phyloP scores from a whole-genome alignment of 306 rosid genomes.

The Prunus mume region DNA sequence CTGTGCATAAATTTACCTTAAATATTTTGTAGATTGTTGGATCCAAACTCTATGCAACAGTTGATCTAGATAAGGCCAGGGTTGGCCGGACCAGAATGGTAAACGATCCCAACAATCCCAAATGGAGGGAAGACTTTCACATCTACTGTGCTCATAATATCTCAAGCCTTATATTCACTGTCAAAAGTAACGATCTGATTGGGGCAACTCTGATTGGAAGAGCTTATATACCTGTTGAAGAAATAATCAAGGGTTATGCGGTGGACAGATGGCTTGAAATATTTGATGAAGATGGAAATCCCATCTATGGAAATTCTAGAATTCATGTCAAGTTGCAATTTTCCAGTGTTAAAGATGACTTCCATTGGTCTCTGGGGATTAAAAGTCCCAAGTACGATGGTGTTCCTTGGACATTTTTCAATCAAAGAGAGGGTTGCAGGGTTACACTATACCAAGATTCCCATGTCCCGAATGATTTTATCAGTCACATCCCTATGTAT shows the following conservation, averaged over 20 bases:
- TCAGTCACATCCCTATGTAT: constrained; percentile 20
- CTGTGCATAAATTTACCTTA: constrained; percentile 1
- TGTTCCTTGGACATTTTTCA: constrained; percentile 63
- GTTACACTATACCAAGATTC: constrained; percentile 86
- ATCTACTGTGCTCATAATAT: constrained; percentile 69
- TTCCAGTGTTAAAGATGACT: constrained; percentile 19
- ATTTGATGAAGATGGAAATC: constrained; percentile 54
- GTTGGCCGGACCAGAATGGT: constrained; percentile 53
- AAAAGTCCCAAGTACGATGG: constrained; percentile 36
- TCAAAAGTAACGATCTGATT: constrained; percentile 59
- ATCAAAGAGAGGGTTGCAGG: constrained; percentile 57
- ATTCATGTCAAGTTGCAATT: constrained; percentile 51
- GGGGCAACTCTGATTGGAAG: constrained; percentile 85
- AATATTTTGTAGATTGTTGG: constrained; percentile 52
- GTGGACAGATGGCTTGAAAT: constrained; percentile 46
- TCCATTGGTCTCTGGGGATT: constrained; percentile 55
- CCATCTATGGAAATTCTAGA: constrained; percentile 42
- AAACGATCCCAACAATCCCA: constrained; percentile 36
- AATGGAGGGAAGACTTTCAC: constrained; percentile 56
- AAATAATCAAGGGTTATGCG: constrained; percentile 27
- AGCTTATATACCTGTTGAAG: constrained; percentile 54
- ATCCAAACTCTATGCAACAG: constrained; percentile 66
- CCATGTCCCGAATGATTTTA: constrained; percentile 34
- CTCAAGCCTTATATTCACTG: constrained; percentile 56
- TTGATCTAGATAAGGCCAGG: constrained; percentile 74